A percentile compares a stretch with the other conserved stretches of the same genome.
Evolutionary conservation across 495 filamentous ascomycete species (phyloP).

Genomic region (Penicillium tannophilum): DNA sequence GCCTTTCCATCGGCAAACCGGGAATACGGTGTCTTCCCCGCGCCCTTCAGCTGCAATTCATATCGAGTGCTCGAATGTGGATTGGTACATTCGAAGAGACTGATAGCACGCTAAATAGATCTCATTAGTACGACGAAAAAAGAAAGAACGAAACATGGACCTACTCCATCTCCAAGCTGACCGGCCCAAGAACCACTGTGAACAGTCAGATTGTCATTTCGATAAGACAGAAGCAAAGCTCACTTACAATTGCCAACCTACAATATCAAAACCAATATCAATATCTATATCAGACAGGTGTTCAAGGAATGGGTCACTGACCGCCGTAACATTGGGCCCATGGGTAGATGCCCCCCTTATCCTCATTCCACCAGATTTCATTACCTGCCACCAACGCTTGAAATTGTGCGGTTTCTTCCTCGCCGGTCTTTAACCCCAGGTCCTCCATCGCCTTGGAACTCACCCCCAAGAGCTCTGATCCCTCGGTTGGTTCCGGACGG

Average conservation of each 20-base stretch:
- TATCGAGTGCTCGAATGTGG: slow-evolving; percentile 70
- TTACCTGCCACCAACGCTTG: slow-evolving; percentile 77
- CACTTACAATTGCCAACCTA: slow-evolving; percentile 60
- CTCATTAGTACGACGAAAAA: slow-evolving; percentile 4
- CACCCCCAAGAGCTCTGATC: slow-evolving; percentile 77
- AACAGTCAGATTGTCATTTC: slow-evolving; percentile 17
- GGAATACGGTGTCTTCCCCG: slow-evolving; percentile 89
- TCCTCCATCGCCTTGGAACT: slow-evolving; percentile 76
- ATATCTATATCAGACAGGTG: slow-evolving; percentile 6
- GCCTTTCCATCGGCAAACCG: slow-evolving; percentile 98
- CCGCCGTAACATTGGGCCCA: slow-evolving; percentile 99
- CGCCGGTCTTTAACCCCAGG: slow-evolving; percentile 67
- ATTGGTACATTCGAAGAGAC: slow-evolving; percentile 87
- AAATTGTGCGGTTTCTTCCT: slow-evolving; percentile 75
- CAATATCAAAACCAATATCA: slow-evolving; percentile 2
- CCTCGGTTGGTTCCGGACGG: slow-evolving; percentile 68
- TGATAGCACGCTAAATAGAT: slow-evolving; percentile 68
- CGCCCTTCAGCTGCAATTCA: slow-evolving; percentile 92
- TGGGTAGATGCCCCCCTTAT: slow-evolving; percentile 76
- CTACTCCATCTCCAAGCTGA: slow-evolving; percentile 85
- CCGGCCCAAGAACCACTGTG: slow-evolving; percentile 82
- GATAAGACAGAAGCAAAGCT: slow-evolving; percentile 10
- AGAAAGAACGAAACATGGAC: slow-evolving; percentile 11
- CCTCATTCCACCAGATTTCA: slow-evolving; percentile 61
- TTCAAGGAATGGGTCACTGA: slow-evolving; percentile 17